Percentiles rank a stretch among this genome's conserved stretches.
Evolutionary conservation across 2,329 filamentous ascomycete species (phyloP).

Genomic region (Diaporthe sp.): DNA sequence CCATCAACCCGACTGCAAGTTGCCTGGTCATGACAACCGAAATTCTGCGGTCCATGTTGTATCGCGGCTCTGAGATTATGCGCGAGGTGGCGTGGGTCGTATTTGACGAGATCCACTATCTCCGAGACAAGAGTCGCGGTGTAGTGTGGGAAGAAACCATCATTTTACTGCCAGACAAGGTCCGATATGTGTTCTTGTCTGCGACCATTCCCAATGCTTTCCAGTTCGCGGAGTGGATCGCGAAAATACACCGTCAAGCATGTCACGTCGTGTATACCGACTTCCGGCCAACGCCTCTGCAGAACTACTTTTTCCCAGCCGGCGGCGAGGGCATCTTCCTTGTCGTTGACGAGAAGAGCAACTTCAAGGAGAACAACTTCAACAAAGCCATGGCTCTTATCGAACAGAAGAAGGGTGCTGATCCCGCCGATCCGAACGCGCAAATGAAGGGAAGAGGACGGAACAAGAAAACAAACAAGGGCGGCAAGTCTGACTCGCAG

Average conservation of each 20-base stretch:
- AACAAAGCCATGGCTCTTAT: constrained; percentile 94
- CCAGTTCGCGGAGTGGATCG: constrained; percentile 99
- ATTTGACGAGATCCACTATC: constrained; percentile 98
- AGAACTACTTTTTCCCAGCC: constrained; percentile 97
- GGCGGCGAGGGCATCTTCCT: constrained; percentile 94
- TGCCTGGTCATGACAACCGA: constrained; percentile 99
- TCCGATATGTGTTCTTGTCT: constrained; percentile 97
- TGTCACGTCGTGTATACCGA: constrained; percentile 99
- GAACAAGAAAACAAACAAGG: constrained; percentile 92
- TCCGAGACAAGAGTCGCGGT: constrained; percentile 93
- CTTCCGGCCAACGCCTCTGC: constrained; percentile 94
- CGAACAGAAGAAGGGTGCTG: constrained; percentile 87
- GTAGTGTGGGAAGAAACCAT: constrained; percentile 99
- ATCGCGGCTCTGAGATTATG: constrained; percentile 99
- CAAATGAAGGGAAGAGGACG: constrained; percentile 90
- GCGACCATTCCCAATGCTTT: constrained; percentile 99
- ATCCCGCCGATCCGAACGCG: constrained; percentile 82
- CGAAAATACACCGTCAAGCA: constrained; percentile 96
- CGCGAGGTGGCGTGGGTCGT: constrained; percentile 98
- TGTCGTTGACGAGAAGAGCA: constrained; percentile 95
- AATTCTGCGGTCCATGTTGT: constrained; percentile 98
- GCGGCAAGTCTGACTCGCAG: constrained; percentile 74
- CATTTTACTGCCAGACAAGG: constrained; percentile 97
- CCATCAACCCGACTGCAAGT: constrained; percentile 97
- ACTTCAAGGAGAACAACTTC: constrained; percentile 97